Base-by-base conservation (phyloP, 129 eudicot genomes). In the Artemisia argyi region DNA sequence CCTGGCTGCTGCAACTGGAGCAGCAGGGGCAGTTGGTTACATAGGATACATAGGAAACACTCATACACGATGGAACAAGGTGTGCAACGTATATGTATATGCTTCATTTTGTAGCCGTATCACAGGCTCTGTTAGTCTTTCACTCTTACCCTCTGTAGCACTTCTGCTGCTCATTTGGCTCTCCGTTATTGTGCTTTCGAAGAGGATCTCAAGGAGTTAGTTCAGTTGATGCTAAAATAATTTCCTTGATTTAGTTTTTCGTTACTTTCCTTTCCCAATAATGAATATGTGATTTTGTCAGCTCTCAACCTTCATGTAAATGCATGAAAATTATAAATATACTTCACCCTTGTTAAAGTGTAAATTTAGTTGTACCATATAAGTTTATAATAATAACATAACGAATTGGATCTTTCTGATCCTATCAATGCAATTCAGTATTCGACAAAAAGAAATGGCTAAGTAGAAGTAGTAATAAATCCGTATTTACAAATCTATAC, bases 1-100 rank as follows among this genome's bases (percentile, higher is more conserved):
- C 30, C 66, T 83, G 65, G 89, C 96, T 12, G 54, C 97, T 2
- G 97, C 95, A 69, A 76, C 83, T 11, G 96, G 95, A 65, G 67
- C 96, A 81, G 85, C 85, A 51, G 92, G 87, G 8, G 96, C 35
- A 11, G 90, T 91, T 5, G 95, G 77, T 14, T 91, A 91, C 73
- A 67, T 91, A 9, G 97, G 92, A 52, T 48, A 80, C 66, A 88
- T 72, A 62, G 97, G 97, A 22, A 88, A 88, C 76, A 58, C 85
- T 17, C 92, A 88, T 60, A 67, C 82, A 2, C 44, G 74, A 47
- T 91, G 95, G 91, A 7, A 0, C 68, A 80, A 91, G 78, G 44
- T 91, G 8, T 91, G 97, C 83, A 35, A 71, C 68, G 7, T n/a
- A 8, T 91, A 71, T 16, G 7, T n/a, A 8, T 91, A 71, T 16